Conservation (phyloP, 331 rosid species). For the Acacia concinna region DNA sequence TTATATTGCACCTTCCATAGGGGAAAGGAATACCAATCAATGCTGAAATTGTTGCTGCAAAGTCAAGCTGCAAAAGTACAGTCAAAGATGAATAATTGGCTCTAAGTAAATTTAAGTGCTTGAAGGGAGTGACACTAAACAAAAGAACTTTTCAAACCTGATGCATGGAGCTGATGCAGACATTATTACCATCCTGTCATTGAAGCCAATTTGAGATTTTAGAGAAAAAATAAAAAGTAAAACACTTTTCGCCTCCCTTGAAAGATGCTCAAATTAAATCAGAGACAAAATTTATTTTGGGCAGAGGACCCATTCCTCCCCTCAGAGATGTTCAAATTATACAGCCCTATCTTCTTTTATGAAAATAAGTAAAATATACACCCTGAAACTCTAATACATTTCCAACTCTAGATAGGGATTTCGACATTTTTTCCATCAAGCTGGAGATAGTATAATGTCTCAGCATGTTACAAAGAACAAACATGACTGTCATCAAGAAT, state of each 20-base stretch:
- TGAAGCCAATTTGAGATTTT: constrained; percentile 18
- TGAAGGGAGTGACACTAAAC: constrained; percentile 27
- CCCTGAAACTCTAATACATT: neutral
- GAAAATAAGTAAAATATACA: neutral
- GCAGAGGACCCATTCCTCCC: neutral
- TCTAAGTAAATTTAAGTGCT: constrained; percentile 27
- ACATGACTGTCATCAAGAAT: neutral
- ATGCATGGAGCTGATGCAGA: constrained; percentile 73
- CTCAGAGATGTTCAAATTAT: neutral
- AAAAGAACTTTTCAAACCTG: constrained; percentile 63
- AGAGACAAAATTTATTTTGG: neutral
- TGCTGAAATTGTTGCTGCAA: constrained; percentile 89
- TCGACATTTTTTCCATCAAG: neutral
- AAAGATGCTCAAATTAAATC: neutral
- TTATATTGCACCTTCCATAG: constrained; percentile 98
- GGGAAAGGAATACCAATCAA: constrained; percentile 95
- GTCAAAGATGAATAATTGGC: constrained; percentile 30
- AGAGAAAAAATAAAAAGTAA: neutral
- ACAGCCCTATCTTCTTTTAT: neutral
- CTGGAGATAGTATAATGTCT: neutral
- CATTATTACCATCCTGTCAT: constrained; percentile 66
- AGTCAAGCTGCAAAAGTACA: constrained; percentile 80
- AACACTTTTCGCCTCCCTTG: neutral
- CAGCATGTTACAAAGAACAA: neutral
- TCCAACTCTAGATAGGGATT: neutral